Base-by-base conservation (phyloP, 768 basidiomycete genomes). In the Pilatotrama ljubarskyi region DNA sequence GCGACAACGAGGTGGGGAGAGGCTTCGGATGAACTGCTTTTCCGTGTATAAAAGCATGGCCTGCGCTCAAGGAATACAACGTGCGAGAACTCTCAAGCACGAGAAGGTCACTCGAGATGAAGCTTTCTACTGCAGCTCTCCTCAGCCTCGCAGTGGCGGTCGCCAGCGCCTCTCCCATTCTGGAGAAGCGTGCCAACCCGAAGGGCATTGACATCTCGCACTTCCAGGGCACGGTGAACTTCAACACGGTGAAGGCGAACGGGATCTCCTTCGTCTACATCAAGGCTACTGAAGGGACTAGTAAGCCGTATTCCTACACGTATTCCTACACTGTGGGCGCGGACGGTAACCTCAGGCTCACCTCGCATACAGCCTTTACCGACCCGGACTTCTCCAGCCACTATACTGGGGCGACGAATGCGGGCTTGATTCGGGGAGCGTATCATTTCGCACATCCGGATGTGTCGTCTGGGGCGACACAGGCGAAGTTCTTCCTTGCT, bases 211-310 rank as follows among this genome's bases (percentile, higher is more conserved):
- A 86, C 61, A 80, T 87, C 58, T 85, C 84, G 15, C 47, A 65
- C 66, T 79, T 72, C 43, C 85, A 87, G 59, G 64, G 75, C 13
- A 65, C 61, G 63, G 69, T 87, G 24, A 72, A 85, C 68, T 87
- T 83, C 83, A 72, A 65, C 35, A 74, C 76, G 2, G 81, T 85
- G 61, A 78, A 74, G 60, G 69, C 77, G 13, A 81, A 82, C 59
- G 85, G 83, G 2, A 70, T 85, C 32, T 57, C 73, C 13, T 88
- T 85, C 64, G 82, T 74, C 2, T 87, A 78, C 66, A 86, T 88
- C 78, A 88, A 87, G 68, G 86, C 85, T 9, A 88, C 86, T 2
- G 85, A 88, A 68, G 81, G 81, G 9, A 84, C 77, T n/a, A 67
- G 83, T 84, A 50, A 56, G 75, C 65, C 8, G 7, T 2, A 5